Conservation (phyloP, 805 yeast species). For the Starmera amethionina region DNA sequence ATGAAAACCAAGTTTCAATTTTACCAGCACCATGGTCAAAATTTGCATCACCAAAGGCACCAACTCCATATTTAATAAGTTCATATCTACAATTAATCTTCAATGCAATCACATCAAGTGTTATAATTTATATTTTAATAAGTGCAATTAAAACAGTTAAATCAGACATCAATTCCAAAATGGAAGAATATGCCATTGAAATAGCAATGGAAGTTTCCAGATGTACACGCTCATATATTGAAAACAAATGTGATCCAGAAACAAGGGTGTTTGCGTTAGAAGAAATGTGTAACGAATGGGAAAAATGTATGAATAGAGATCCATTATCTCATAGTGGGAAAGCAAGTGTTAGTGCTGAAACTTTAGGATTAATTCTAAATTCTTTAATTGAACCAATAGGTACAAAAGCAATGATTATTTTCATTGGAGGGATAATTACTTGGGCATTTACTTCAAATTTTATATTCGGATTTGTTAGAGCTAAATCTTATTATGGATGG, state of each 20-base stretch:
- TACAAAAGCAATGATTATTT: conserved; percentile 41
- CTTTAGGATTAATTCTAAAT: conserved; percentile 51
- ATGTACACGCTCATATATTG: conserved; percentile 42
- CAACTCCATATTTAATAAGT: conserved; percentile 44
- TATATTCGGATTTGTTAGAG: conserved; percentile 57
- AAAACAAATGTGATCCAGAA: conserved; percentile 49
- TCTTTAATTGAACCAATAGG: conserved; percentile 63
- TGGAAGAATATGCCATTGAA: conserved; percentile 37
- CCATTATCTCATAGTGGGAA: conserved; percentile 32
- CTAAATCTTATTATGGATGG: conserved; percentile 31
- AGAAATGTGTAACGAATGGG: conserved; percentile 51
- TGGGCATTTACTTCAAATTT: conserved; percentile 53
- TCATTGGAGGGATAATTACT: conserved; percentile 28
- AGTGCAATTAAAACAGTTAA: conserved; percentile 38
- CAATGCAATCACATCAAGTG: conserved; percentile 37
- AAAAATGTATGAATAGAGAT: conserved; percentile 54
- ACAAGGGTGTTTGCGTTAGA: conserved; percentile 50
- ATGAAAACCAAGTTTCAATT: conserved; percentile 6
- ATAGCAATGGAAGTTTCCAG: conserved; percentile 39
- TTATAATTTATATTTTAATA: conserved; percentile 33
- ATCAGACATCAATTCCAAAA: conserved; percentile 41
- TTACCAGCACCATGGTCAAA: conserved; percentile 56
- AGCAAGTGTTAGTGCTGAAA: conserved; percentile 50
- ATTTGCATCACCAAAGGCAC: conserved; percentile 39
- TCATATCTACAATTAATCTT: conserved; percentile 51